Percentiles rank a stretch among this genome's conserved stretches.
These are phyloP conservation scores for Chimonanthus salicifolius DNA, from an alignment of 164 flowering plant genomes.

Conservation along the genomic window DNA sequence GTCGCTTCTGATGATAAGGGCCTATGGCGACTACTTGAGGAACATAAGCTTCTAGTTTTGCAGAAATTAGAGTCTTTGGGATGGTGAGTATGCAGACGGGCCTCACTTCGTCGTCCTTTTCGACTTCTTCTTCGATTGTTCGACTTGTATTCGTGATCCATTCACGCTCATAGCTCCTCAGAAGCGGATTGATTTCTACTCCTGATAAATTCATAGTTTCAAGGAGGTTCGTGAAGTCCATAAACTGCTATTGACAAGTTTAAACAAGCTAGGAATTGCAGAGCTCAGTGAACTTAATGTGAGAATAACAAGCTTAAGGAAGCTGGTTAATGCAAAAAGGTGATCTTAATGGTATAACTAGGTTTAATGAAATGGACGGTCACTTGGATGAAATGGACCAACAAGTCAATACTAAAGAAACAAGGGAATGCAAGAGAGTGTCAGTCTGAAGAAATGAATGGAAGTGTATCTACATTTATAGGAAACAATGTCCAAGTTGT, in stretches of 20 bases:
- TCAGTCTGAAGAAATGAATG: too few species aligned
- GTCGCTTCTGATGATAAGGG: not conserved
- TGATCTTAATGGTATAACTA: too few species aligned
- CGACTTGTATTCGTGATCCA: not conserved
- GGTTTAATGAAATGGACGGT: too few species aligned
- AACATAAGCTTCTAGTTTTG: conserved; percentile 2
- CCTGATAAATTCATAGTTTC: too few species aligned
- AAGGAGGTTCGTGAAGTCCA: not conserved
- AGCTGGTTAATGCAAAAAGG: not conserved
- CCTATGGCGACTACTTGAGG: conserved; percentile 1
- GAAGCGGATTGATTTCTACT: not conserved
- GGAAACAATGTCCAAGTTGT: too few species aligned
- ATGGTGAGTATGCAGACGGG: conserved; percentile 1
- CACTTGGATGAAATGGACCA: too few species aligned
- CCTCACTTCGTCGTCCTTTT: not conserved
- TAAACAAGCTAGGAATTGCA: not conserved
- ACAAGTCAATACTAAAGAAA: too few species aligned
- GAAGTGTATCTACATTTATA: too few species aligned
- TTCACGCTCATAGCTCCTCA: not conserved
- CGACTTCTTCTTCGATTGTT: not conserved
- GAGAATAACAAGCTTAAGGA: not conserved
- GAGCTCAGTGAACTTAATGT: not conserved
- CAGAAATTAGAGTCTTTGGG: not conserved
- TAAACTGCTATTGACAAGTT: too few species aligned
- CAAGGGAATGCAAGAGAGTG: too few species aligned